Evolutionary conservation across 139 green algal species (phyloP).

Genomic region (Closterium sp.): DNA sequence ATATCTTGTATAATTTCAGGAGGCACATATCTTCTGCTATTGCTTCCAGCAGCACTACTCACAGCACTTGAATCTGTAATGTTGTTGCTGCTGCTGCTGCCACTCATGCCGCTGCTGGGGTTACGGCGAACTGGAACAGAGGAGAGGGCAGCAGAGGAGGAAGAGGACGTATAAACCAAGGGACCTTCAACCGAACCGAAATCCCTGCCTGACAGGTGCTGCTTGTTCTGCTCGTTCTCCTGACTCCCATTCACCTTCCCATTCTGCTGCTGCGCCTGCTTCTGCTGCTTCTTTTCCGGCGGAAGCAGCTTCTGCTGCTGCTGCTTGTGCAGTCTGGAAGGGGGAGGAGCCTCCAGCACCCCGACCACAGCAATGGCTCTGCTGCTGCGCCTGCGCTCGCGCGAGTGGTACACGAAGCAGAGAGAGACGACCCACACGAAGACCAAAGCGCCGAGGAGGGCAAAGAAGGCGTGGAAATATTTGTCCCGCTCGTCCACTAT

Average conservation of each 20-base stretch:
- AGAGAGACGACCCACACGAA: background rate
- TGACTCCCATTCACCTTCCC: background rate
- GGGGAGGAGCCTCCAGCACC: background rate
- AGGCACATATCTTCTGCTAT: background rate
- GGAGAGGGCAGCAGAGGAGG: background rate
- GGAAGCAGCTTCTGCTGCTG: background rate
- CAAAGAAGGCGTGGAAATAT: constrained; percentile 15
- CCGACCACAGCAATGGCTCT: background rate
- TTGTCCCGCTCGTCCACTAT: background rate
- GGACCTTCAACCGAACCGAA: background rate
- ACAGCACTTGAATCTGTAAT: background rate
- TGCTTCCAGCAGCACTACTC: background rate
- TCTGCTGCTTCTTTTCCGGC: background rate
- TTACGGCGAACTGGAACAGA: background rate
- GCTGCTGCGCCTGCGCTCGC: background rate
- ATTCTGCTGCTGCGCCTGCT: background rate
- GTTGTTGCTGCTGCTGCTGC: too few relatives aligned
- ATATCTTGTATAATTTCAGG: background rate
- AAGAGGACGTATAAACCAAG: background rate
- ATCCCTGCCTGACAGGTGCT: background rate
- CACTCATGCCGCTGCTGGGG: background rate
- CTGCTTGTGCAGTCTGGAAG: background rate
- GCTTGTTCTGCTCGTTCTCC: background rate
- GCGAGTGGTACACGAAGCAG: constrained; percentile 3
- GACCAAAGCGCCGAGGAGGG: background rate